Conservation (phyloP, 2,329 filamentous ascomycete genomes). For the Fusarium sp. region DNA sequence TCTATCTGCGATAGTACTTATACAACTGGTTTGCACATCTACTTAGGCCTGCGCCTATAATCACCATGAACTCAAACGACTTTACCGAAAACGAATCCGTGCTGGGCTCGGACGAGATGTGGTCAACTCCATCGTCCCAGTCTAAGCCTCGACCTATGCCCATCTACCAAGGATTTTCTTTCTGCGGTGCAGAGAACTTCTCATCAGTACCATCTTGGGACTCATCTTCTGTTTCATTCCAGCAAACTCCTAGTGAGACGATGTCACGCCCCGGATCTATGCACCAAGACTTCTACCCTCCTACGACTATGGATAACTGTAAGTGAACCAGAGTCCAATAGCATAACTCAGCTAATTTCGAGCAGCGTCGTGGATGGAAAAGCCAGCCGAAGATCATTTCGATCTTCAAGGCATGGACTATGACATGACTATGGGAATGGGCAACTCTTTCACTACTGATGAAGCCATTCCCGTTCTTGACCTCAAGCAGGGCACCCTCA, state of each 20-base stretch:
- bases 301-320: constrained; percentile 64
- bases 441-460: constrained; percentile 73
- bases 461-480: constrained; percentile 74
- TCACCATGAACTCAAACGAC: constrained; percentile 64
- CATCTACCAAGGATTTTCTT: constrained; percentile 73
- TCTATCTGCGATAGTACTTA: constrained; percentile 55
- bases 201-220: constrained; percentile 69
- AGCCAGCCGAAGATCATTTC: constrained; percentile 68
- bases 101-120: constrained; percentile 61
- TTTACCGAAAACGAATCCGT: constrained; percentile 64
- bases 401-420: constrained; percentile 68
- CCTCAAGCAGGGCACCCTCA: constrained; percentile 64
- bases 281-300: constrained; percentile 69
- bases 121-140: constrained; percentile 68
- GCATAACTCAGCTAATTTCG: constrained; percentile 30
- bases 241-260: constrained; percentile 64
- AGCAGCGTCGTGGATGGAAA: constrained; percentile 62
- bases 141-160: constrained; percentile 68
- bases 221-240: constrained; percentile 65
- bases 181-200: constrained; percentile 68
- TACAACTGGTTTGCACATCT: constrained; percentile 63
- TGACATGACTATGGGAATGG: constrained; percentile 71
- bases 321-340: constrained; percentile 50
- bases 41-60: constrained; percentile 57
- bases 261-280: constrained; percentile 69